Base-by-base conservation (phyloP, 2,329 filamentous ascomycete species). In the Aspergillus ochraceoroseus region DNA sequence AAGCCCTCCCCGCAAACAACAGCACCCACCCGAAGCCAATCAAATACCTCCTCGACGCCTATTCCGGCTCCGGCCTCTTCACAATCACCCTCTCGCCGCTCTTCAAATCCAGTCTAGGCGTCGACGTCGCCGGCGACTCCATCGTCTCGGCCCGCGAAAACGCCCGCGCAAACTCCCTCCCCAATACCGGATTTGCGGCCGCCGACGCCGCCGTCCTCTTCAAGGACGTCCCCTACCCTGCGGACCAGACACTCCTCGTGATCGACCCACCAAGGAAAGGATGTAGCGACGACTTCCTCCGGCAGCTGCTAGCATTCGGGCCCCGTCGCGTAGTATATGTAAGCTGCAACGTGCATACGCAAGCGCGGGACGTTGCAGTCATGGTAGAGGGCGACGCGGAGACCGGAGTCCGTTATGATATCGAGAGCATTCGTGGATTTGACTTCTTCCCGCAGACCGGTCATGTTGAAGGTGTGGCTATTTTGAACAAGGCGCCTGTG, bases 231-330 rank as follows among this genome's bases (percentile, higher is more conserved):
- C 70, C 70, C 1, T 90, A 87, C 62, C 77, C 83, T 6, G 70
- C 86, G 2, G 79, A 87, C 46, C 81, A 94, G 68, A 96, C 90
- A 0, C 83, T 87, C 25, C 85, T 96, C n/a, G 83, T 98, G 47
- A 83, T 98, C 41, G 92, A 98, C 61, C 92, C 92, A n/a, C 89
- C 92, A 5, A 77, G 92, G 29, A 98, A 96, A 65, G 92, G 92
- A 7, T 96, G 92, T 61, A 90, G 95, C 55, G 79, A 81, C 32
- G 77, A 77, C 49, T 98, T 98, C 63, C 68, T 98, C 28, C 66
- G 71, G 11, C 92, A 98, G 70, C 66, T 98, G 56, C 69, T 95
- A 38, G 66, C 70, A 4, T 95, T 86, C 56, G 84, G 76, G 0
- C 90, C 92, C 0, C 74, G 75, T 49, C 74, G 92, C 44, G 79